Percentiles rank a stretch among this genome's conserved stretches.
Conservation (phyloP, 208 protist species). For the Naegleria lovaniensis region DNA sequence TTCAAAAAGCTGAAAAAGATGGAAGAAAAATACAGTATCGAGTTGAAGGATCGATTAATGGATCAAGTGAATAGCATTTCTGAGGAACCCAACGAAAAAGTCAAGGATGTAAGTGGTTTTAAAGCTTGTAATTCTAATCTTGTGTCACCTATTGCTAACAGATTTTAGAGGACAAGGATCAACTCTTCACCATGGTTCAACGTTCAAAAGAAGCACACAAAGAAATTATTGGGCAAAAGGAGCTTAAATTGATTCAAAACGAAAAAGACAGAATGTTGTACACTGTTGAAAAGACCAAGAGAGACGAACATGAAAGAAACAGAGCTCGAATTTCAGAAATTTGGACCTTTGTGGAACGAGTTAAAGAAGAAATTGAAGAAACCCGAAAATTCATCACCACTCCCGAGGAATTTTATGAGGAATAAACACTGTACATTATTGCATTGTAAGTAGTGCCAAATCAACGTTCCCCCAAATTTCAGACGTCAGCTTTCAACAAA, state of each 20-base stretch:
- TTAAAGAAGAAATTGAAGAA: slow-evolving; percentile 15
- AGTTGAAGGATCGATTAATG: background rate
- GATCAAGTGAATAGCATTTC: background rate
- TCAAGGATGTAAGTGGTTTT: background rate
- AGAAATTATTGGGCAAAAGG: background rate
- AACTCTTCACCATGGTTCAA: background rate
- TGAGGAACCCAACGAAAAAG: background rate
- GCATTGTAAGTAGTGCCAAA: too few species aligned
- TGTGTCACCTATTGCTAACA: background rate
- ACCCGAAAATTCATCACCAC: background rate
- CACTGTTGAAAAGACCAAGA: background rate
- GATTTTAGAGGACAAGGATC: slow-evolving; percentile 25
- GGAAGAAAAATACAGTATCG: background rate
- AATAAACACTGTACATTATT: too few species aligned
- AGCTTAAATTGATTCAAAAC: background rate
- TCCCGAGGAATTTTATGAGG: background rate
- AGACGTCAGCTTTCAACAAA: too few species aligned
- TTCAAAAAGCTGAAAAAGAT: background rate
- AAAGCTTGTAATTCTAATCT: background rate
- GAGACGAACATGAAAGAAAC: slow-evolving; percentile 11
- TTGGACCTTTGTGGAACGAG: background rate
- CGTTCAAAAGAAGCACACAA: background rate
- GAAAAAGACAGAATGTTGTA: background rate
- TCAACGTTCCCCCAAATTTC: too few species aligned
- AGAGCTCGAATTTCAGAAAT: slow-evolving; percentile 17